A percentile compares a stretch with the other conserved stretches of the same genome.
These are phyloP conservation scores for Tetrahymena borealis DNA, from an alignment of 73 alveolate species.

Conservation along the genomic window DNA sequence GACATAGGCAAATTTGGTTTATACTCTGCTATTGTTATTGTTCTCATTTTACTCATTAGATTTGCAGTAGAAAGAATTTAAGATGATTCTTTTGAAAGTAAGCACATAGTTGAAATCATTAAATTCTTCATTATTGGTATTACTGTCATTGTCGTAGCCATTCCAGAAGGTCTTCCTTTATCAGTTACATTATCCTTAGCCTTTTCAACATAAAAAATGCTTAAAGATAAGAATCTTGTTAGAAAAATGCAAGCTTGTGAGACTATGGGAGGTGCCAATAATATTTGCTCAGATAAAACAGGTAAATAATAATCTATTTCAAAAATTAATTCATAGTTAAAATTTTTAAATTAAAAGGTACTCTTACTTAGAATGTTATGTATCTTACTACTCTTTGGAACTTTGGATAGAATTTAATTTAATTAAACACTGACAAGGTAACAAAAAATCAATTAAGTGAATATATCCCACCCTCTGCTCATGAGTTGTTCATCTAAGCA, in stretches of 20 bases:
- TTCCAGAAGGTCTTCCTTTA: constrained; percentile 71
- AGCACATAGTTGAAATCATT: constrained; percentile 52
- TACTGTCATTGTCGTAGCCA: constrained; percentile 62
- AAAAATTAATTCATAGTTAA: background rate
- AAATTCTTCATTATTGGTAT: constrained; percentile 55
- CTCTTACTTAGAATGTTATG: background rate
- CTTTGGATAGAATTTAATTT: background rate
- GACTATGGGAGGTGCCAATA: constrained; percentile 82
- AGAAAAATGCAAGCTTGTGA: constrained; percentile 73
- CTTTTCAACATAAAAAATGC: constrained; percentile 61
- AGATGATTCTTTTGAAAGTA: constrained; percentile 40
- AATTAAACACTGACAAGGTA: background rate
- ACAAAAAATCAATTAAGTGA: background rate
- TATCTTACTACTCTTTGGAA: background rate
- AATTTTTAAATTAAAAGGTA: background rate
- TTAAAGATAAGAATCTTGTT: constrained; percentile 60
- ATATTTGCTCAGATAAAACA: constrained; percentile 67
- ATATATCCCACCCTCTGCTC: background rate
- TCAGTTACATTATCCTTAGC: constrained; percentile 67
- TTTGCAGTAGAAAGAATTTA: constrained; percentile 26
- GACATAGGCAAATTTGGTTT: constrained; percentile 56
- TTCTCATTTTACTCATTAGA: constrained; percentile 9
- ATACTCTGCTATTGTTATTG: constrained; percentile 23
- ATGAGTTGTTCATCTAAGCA: background rate
- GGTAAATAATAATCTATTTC: constrained; percentile 20